phyloP scores from a whole-genome alignment of 768 basidiomycete genomes.

The Trichaptum fuscoviolaceum region DNA sequence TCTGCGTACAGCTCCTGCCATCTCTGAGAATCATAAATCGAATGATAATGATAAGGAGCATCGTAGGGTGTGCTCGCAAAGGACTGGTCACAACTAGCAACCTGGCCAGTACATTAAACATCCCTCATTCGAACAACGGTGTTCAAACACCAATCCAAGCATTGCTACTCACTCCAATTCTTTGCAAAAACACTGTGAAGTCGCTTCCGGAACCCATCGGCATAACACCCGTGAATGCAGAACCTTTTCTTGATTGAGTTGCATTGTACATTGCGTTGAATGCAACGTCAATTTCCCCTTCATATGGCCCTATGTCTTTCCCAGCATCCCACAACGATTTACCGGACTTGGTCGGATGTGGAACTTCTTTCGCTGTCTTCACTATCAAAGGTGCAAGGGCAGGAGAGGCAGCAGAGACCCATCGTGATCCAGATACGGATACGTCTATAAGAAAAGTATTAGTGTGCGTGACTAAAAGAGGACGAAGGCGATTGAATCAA shows the following conservation, averaged over 20 bases:
- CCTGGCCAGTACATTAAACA: constrained; percentile 14
- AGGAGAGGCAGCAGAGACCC: constrained; percentile 58
- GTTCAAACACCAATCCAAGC: neutral
- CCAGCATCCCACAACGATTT: constrained; percentile 78
- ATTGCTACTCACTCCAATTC: constrained; percentile 44
- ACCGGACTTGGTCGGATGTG: constrained; percentile 62
- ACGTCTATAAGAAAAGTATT: constrained; percentile 41
- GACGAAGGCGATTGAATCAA: neutral
- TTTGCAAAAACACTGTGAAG: constrained; percentile 88
- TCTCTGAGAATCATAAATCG: constrained; percentile 63
- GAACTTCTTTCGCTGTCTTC: constrained; percentile 59
- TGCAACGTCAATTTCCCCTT: constrained; percentile 37
- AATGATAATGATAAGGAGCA: constrained; percentile 71
- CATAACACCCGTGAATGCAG: constrained; percentile 32
- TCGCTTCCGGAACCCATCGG: constrained; percentile 85
- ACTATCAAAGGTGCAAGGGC: constrained; percentile 76
- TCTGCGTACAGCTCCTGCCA: constrained; percentile 79
- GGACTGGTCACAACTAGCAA: constrained; percentile 28
- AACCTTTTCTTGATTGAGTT: constrained; percentile 23
- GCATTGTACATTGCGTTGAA: constrained; percentile 36
- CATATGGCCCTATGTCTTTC: constrained; percentile 51
- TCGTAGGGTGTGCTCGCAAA: constrained; percentile 39
- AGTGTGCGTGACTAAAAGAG: no score
- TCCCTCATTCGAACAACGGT: neutral
- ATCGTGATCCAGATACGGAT: constrained; percentile 58